Base-by-base conservation (phyloP, 768 basidiomycete species). In the Lactifluus piperatus region DNA sequence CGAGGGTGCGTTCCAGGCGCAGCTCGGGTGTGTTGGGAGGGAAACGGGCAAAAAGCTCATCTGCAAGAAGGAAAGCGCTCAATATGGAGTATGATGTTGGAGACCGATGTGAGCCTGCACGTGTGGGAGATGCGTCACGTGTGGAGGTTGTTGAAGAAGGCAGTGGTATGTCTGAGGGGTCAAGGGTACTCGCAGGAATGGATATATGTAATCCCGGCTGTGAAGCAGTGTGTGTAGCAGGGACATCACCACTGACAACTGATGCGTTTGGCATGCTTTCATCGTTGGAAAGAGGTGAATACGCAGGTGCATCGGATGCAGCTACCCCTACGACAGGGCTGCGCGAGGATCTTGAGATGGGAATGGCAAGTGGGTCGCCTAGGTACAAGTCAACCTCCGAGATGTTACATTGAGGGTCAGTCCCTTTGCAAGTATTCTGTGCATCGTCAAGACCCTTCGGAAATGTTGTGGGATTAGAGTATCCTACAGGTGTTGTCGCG, bases 11-110 rank as follows among this genome's bases (percentile, higher is more conserved):
- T 6, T 77, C 71, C 16, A 88, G 72, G 3, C 63, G 68, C 13
- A 91, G 72, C 0, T 69, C 73, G 10, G 83, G 77, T 52, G 85
- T 78, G 1, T 77, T 73, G 2, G 86, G 85, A 4, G 88, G 86
- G 68, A 78, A 85, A 20, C 67, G 63, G n/a, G 68, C 63, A 50
- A 78, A 81, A 13, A 91, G 80, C 8, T 71, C 75, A 64, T 89
- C 86, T 1, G 88, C 77, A 27, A 75, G 75, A 5, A 67, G 68
- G 22, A 91, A 77, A 29, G 89, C 76, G 26, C 74, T 66, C 5
- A 79, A 71, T 47, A 85, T 75, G 4, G 76, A 73, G 11, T 37
- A 27, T 5, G 22, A 10, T 24, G 34, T 5, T 18, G 50, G 50
- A 34, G 41, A 11, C 24, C 24, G 41, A 37, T 36, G 77, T 62